A percentile compares a stretch with the other conserved stretches of the same genome.
Evolutionary conservation across 169 alveolate species (phyloP).

Genomic region (Eimeria acervulina): DNA sequence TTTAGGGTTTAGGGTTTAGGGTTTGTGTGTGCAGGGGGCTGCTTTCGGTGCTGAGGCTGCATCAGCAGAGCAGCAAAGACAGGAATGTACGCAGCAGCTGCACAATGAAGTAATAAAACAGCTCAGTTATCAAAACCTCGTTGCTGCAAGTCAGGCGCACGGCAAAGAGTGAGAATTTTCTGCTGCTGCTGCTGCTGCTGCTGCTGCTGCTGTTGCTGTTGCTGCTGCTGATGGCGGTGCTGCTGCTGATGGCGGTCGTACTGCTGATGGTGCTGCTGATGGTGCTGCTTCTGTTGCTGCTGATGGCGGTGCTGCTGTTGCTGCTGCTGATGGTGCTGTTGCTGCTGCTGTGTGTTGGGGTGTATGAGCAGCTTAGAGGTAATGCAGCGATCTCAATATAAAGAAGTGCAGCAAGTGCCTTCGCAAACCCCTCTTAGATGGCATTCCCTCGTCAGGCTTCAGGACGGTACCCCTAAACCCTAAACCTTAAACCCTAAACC

Average conservation of each 20-base stretch:
- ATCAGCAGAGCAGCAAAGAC: background rate
- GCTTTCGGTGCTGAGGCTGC: background rate
- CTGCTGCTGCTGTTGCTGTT: slow-evolving; percentile 50
- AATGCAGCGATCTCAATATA: slow-evolving; percentile 1
- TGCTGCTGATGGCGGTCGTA: background rate
- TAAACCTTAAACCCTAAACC: slow-evolving; percentile 55
- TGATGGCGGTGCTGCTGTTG: background rate
- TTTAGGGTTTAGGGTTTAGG: slow-evolving; percentile 50
- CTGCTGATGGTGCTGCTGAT: too few species aligned
- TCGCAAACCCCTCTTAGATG: slow-evolving; percentile 10
- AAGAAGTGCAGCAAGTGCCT: background rate
- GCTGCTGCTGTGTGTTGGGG: background rate
- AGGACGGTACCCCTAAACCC: too few species aligned
- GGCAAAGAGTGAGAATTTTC: slow-evolving; percentile 20
- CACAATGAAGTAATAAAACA: background rate
- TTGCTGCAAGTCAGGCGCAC: slow-evolving; percentile 18
- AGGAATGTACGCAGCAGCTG: background rate
- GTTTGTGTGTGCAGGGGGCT: slow-evolving; percentile 1
- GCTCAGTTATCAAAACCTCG: background rate
- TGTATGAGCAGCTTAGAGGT: background rate
- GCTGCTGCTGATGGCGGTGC: background rate
- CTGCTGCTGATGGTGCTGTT: background rate
- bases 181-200: slow-evolving; percentile 66
- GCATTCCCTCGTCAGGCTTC: slow-evolving; percentile 35
- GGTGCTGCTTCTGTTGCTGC: background rate